Percentiles rank a stretch among this genome's conserved stretches.
Conservation (phyloP, 768 basidiomycete species). For the Suillus variegatus region DNA sequence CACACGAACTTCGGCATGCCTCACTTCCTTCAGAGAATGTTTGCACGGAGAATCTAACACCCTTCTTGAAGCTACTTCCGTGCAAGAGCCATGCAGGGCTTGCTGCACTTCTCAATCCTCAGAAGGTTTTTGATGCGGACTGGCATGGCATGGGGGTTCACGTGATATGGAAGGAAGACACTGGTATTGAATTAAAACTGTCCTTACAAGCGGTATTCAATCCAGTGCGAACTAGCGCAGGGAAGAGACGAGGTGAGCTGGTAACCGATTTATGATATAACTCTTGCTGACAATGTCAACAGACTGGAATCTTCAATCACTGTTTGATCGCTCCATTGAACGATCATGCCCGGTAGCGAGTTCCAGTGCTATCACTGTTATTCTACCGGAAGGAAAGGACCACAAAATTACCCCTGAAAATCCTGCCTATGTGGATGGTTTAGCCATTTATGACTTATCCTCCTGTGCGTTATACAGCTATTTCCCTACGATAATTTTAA, state of each 20-base stretch:
- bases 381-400: constrained; percentile 41
- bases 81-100: constrained; percentile 90
- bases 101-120: constrained; percentile 80
- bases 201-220: constrained; percentile 79
- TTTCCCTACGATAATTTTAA: background rate
- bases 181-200: constrained; percentile 65
- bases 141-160: constrained; percentile 90
- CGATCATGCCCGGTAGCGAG: constrained; percentile 69
- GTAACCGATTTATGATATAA: background rate
- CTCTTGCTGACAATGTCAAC: constrained; percentile 8
- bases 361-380: constrained; percentile 55
- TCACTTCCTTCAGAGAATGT: constrained; percentile 81
- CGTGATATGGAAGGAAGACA: constrained; percentile 58
- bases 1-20: constrained; percentile 70
- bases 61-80: constrained; percentile 92
- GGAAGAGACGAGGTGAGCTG: constrained; percentile 54
- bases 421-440: constrained; percentile 29
- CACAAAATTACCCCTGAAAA: constrained; percentile 59
- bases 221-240: constrained; percentile 59
- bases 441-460: constrained; percentile 50
- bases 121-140: constrained; percentile 83
- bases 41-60: constrained; percentile 98
- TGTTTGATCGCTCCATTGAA: constrained; percentile 71
- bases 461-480: constrained; percentile 39
- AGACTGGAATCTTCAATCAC: constrained; percentile 75